A percentile compares a stretch with the other conserved stretches of the same genome.
phyloP scores from a whole-genome alignment of 257 asterid species.

The Thymus quinquecostatus region DNA sequence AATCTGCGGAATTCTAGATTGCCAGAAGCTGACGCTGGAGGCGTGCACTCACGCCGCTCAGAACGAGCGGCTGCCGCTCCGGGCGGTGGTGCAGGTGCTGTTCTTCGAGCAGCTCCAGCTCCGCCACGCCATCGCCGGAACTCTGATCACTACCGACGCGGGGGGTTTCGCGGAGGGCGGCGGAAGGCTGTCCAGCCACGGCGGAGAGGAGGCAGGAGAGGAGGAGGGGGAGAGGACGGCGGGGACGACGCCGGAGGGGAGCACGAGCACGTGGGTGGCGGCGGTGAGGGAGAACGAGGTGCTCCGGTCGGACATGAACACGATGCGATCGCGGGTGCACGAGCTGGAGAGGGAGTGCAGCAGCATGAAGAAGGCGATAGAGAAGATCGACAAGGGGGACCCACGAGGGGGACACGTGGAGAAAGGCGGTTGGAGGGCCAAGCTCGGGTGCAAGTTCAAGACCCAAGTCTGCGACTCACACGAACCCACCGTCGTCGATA shows the following conservation, averaged over 20 bases:
- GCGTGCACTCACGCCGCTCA: constrained; percentile 99
- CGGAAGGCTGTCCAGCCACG: constrained; percentile 30
- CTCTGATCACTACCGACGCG: constrained; percentile 53
- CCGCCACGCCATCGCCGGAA: constrained; percentile 92
- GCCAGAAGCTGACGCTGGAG: constrained; percentile 90
- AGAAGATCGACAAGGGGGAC: constrained; percentile 60
- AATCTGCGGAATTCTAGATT: constrained; percentile 79
- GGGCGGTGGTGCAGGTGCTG: constrained; percentile 93
- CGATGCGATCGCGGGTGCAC: constrained; percentile 84
- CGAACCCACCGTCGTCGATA: constrained; percentile 63
- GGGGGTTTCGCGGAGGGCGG: constrained; percentile 37
- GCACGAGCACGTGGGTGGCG: constrained; percentile 61
- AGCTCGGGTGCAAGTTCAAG: constrained; percentile 88
- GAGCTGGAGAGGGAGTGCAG: constrained; percentile 87
- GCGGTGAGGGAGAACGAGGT: constrained; percentile 89
- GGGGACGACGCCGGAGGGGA: constrained; percentile 38
- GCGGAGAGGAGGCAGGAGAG: constrained; percentile 34
- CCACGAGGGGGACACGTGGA: constrained; percentile 45
- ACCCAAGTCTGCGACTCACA: constrained; percentile 96
- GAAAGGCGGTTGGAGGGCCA: constrained; percentile 64
- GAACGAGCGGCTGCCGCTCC: constrained; percentile 89
- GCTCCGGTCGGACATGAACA: constrained; percentile 80
- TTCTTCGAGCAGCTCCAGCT: constrained; percentile 99
- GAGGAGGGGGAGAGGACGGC: constrained; percentile 12
- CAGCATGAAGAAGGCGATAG: constrained; percentile 72